Conservation (phyloP, 192 early-diverging fungal genomes). For the Chytriomyces sp. region DNA sequence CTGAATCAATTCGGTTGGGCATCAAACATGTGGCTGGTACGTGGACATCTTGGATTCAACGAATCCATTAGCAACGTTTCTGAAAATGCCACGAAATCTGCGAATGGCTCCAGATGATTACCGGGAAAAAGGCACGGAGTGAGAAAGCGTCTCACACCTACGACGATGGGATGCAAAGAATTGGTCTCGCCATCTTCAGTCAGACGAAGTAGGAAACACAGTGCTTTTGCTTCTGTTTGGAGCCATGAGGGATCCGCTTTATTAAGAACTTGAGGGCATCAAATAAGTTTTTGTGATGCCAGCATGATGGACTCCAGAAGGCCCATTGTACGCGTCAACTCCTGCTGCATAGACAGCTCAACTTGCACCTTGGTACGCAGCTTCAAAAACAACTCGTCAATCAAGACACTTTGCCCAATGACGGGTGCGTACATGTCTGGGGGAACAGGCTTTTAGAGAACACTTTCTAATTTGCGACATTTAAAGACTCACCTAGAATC, state of each 20-base stretch:
- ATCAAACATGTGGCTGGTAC: too few species aligned
- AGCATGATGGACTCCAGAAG: conserved; percentile 65
- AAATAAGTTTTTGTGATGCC: conserved; percentile 13
- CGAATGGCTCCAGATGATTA: too few species aligned
- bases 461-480: background rate
- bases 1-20: too few species aligned
- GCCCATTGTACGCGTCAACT: conserved; percentile 77
- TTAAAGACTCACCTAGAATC: conserved; percentile 67
- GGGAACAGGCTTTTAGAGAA: conserved; percentile 1
- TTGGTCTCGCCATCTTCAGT: too few species aligned
- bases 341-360: conserved; percentile 83
- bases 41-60: too few species aligned
- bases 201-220: background rate
- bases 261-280: background rate
- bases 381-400: conserved; percentile 76
- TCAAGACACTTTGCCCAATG: conserved; percentile 76
- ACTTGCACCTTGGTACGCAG: conserved; percentile 72
- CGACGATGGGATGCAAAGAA: too few species aligned
- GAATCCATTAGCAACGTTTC: too few species aligned
- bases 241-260: too few species aligned
- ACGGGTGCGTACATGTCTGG: conserved; percentile 84
- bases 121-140: too few species aligned
- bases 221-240: background rate
- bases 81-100: too few species aligned
- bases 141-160: too few species aligned